phyloP scores from a whole-genome alignment of 2,329 filamentous ascomycete species.

The Teratosphaeria destructans region DNA sequence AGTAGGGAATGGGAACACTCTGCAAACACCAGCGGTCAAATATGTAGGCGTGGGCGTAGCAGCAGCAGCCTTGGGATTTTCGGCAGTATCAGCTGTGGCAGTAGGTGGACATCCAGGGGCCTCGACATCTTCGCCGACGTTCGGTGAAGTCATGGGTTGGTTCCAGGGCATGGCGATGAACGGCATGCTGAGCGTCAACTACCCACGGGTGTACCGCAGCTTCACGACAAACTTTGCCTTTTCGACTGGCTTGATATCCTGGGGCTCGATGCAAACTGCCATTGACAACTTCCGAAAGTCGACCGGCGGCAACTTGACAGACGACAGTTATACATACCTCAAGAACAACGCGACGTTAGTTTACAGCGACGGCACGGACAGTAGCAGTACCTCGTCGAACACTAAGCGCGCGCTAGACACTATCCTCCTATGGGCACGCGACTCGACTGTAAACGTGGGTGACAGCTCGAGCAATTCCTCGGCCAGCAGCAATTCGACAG shows the following conservation, averaged over 20 bases:
- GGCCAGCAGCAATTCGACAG: constrained; percentile 7
- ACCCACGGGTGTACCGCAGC: constrained; percentile 77
- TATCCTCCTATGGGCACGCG: constrained; percentile 18
- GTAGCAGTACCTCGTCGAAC: constrained; percentile 18
- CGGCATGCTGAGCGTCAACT: constrained; percentile 86
- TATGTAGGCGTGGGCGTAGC: constrained; percentile 78
- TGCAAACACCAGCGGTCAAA: constrained; percentile 62
- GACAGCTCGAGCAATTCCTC: constrained; percentile 8
- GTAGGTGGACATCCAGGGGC: constrained; percentile 40
- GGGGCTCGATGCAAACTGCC: constrained; percentile 64
- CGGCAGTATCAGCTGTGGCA: constrained; percentile 57
- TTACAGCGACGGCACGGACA: constrained; percentile 46
- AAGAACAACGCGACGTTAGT: constrained; percentile 69
- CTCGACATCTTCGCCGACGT: constrained; percentile 66
- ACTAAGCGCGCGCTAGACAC: constrained; percentile 18
- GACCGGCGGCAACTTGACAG: constrained; percentile 80
- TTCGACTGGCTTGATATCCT: constrained; percentile 73
- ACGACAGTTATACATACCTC: constrained; percentile 65
- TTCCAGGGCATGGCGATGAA: constrained; percentile 93
- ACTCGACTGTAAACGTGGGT: constrained; percentile 24
- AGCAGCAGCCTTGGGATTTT: constrained; percentile 67
- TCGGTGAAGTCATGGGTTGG: constrained; percentile 74
- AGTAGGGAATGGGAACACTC: constrained; percentile 80
- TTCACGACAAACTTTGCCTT: constrained; percentile 93
- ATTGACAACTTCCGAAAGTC: constrained; percentile 73